Evolutionary conservation across 1,284 basidiomycete genomes (phyloP).

Genomic region (Earliella scabrosa): DNA sequence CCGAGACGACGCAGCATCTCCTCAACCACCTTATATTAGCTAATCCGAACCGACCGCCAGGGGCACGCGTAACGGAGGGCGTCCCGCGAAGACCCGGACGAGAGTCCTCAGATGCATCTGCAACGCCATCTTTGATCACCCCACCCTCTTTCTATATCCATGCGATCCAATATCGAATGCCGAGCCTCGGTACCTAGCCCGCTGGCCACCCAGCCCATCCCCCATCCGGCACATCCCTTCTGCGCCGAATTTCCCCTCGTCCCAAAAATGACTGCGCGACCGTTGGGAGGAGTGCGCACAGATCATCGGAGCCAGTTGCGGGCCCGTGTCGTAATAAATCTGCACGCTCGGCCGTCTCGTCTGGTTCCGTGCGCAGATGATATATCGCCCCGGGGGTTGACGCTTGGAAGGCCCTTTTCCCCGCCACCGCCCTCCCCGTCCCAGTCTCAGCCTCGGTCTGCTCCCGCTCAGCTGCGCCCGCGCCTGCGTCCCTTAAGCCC

Average conservation of each 20-base stretch:
- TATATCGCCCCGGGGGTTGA: slow-evolving; percentile 18
- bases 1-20: slow-evolving; percentile 7
- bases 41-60: slow-evolving; percentile 14
- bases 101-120: slow-evolving; percentile 21
- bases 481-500: neutral
- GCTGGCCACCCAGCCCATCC: slow-evolving; percentile 6
- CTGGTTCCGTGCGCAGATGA: slow-evolving; percentile 21
- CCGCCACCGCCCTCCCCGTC: slow-evolving; percentile 4
- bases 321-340: slow-evolving; percentile 24
- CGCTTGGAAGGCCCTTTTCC: slow-evolving; percentile 15
- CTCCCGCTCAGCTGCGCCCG: neutral
- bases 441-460: neutral
- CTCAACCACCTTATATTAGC: slow-evolving; percentile 22
- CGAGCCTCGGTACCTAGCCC: slow-evolving; percentile 34
- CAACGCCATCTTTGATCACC: slow-evolving; percentile 28
- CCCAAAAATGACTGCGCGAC: slow-evolving; percentile 26
- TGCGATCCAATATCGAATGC: slow-evolving; percentile 23
- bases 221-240: slow-evolving; percentile 23
- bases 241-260: slow-evolving; percentile 24
- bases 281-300: slow-evolving; percentile 19
- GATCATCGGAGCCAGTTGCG: slow-evolving; percentile 27
- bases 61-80: slow-evolving; percentile 1
- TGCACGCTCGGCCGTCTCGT: slow-evolving; percentile 6
- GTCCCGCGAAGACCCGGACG: slow-evolving; percentile 32
- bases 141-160: slow-evolving; percentile 26